These are phyloP conservation scores for Aspergillus tamarii DNA, from an alignment of 2,329 filamentous ascomycete species.

Conservation along the genomic window DNA sequence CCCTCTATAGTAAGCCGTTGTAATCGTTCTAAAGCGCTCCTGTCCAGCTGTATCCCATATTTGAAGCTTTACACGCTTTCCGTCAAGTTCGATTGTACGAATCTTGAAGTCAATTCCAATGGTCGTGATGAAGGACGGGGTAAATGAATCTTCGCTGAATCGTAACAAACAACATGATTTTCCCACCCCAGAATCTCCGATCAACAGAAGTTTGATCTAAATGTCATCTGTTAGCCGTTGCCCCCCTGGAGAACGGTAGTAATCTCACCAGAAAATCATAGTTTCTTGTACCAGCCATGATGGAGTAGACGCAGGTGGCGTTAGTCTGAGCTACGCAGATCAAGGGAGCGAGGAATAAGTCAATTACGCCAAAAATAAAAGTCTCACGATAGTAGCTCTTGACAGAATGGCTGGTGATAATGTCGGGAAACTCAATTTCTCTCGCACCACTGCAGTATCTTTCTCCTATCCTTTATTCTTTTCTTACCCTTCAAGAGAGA, in stretches of 20 bases:
- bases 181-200: slow-evolving; percentile 94
- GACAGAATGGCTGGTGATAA: not conserved
- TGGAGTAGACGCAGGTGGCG: slow-evolving; percentile 15
- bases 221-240: slow-evolving; percentile 23
- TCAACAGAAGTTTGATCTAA: slow-evolving; percentile 94
- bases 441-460: not conserved
- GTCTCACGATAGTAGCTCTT: not conserved
- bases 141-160: slow-evolving; percentile 97
- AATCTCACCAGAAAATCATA: slow-evolving; percentile 95
- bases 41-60: slow-evolving; percentile 99
- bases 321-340: not conserved
- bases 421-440: not conserved
- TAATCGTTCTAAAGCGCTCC: slow-evolving; percentile 98
- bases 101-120: slow-evolving; percentile 99
- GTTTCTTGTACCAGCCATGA: slow-evolving; percentile 96
- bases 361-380: not conserved
- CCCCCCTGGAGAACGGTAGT: slow-evolving; percentile 1
- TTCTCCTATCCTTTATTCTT: not conserved
- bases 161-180: slow-evolving; percentile 96
- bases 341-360: not conserved
- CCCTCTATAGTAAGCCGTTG: slow-evolving; percentile 96
- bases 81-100: slow-evolving; percentile 96
- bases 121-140: slow-evolving; percentile 96
- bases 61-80: slow-evolving; percentile 97
- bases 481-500: not conserved